These are phyloP conservation scores for Candida neerlandica DNA, from an alignment of 1,139 yeast genomes.

Conservation along the genomic window DNA sequence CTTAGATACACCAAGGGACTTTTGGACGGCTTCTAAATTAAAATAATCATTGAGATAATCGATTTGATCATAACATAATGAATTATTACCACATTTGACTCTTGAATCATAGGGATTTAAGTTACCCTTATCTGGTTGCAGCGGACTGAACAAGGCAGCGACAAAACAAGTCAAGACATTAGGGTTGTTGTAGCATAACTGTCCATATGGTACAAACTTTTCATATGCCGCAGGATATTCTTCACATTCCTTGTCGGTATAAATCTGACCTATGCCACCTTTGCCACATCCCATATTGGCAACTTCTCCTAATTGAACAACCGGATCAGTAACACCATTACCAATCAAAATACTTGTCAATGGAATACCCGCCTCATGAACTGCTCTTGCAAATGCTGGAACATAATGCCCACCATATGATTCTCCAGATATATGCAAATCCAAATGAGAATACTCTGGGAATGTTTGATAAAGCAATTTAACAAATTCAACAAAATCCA, in stretches of 20 bases:
- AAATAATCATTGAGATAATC: slow-evolving; percentile 33
- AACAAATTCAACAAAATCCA: slow-evolving; percentile 84
- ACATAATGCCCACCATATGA: slow-evolving; percentile 95
- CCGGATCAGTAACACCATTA: slow-evolving; percentile 87
- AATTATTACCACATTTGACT: slow-evolving; percentile 71
- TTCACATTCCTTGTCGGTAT: slow-evolving; percentile 10
- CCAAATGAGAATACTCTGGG: slow-evolving; percentile 67
- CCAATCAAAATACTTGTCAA: slow-evolving; percentile 85
- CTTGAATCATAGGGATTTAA: slow-evolving; percentile 92
- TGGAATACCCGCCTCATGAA: slow-evolving; percentile 23
- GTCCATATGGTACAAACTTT: slow-evolving; percentile 73
- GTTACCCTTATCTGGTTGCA: slow-evolving; percentile 42
- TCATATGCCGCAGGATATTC: slow-evolving; percentile 44
- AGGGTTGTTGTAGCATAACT: slow-evolving; percentile 73
- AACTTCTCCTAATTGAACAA: slow-evolving; percentile 77
- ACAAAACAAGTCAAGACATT: slow-evolving; percentile 89
- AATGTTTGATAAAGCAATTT: slow-evolving; percentile 82
- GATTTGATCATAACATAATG: slow-evolving; percentile 62
- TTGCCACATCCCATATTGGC: slow-evolving; percentile 93
- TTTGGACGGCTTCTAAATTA: slow-evolving; percentile 45
- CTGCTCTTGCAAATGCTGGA: slow-evolving; percentile 86
- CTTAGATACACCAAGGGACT: slow-evolving; percentile 80
- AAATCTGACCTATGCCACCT: slow-evolving; percentile 53
- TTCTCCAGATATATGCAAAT: slow-evolving; percentile 92
- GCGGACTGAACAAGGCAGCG: slow-evolving; percentile 56